These are phyloP conservation scores for Stagonosporopsis rhizophila DNA, from an alignment of 2,329 filamentous ascomycete genomes.

Conservation along the genomic window DNA sequence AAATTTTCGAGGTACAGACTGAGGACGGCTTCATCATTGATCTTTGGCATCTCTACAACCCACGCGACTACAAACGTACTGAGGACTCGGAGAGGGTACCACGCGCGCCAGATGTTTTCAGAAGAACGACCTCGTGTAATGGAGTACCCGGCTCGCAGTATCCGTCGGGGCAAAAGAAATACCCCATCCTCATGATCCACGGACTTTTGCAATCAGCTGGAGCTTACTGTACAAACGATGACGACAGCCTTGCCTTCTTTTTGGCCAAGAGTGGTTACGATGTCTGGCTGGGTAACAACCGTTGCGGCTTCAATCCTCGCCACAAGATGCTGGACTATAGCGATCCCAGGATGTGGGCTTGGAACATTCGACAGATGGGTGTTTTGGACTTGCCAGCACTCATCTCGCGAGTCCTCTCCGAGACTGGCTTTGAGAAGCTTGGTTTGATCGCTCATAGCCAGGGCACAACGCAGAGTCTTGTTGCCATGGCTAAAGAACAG, in stretches of 20 bases:
- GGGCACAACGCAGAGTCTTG: constrained; percentile 86
- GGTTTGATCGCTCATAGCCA: constrained; percentile 88
- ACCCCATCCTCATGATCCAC: constrained; percentile 86
- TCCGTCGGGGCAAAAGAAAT: constrained; percentile 63
- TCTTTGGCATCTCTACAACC: constrained; percentile 89
- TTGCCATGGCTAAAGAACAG: constrained; percentile 89
- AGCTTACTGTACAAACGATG: constrained; percentile 88
- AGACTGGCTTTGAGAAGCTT: constrained; percentile 84
- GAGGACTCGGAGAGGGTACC: constrained; percentile 58
- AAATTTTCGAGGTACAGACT: constrained; percentile 83
- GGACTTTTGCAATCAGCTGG: constrained; percentile 87
- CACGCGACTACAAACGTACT: constrained; percentile 70
- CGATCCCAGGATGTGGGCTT: constrained; percentile 94
- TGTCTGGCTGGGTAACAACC: constrained; percentile 94
- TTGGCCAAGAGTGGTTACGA: constrained; percentile 92
- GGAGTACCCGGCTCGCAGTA: constrained; percentile 37
- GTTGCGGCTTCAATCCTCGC: constrained; percentile 82
- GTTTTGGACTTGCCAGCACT: constrained; percentile 86
- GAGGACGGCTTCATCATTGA: constrained; percentile 93
- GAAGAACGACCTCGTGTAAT: constrained; percentile 38
- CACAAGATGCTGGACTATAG: constrained; percentile 73
- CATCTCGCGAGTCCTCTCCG: constrained; percentile 76
- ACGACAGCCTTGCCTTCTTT: constrained; percentile 88
- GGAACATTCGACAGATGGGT: constrained; percentile 95
- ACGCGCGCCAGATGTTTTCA: constrained; percentile 70